Evolutionary conservation across 202 grass and related monocot species (phyloP).

Genomic region (Thinopyrum obtusiflorum): DNA sequence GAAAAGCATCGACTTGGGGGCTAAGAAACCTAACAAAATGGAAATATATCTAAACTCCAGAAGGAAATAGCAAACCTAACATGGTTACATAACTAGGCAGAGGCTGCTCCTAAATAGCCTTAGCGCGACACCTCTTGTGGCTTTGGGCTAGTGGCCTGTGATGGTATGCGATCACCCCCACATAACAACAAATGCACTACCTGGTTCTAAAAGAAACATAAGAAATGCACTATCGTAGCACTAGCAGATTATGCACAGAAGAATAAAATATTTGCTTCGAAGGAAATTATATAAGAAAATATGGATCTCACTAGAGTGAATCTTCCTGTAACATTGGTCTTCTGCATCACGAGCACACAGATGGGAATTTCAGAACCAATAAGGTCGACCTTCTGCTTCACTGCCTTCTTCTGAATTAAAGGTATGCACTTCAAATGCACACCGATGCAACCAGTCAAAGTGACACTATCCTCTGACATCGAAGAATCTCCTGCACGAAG

Average conservation of each 20-base stretch:
- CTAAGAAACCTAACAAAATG: background rate
- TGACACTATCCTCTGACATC: background rate
- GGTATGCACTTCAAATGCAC: background rate
- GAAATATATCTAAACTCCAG: background rate
- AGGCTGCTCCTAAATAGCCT: background rate
- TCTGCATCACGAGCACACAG: constrained; percentile 2
- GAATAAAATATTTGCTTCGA: background rate
- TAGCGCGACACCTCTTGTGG: background rate
- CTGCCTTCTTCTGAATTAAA: background rate
- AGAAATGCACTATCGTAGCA: background rate
- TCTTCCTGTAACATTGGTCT: constrained; percentile 12
- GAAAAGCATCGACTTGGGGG: background rate
- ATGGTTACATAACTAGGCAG: background rate
- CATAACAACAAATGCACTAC: background rate
- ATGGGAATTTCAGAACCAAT: constrained; percentile 24
- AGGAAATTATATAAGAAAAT: background rate
- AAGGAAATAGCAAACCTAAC: background rate
- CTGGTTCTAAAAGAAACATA: background rate
- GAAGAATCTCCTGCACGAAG: background rate
- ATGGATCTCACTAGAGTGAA: background rate
- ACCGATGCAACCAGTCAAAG: background rate
- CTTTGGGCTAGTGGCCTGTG: background rate
- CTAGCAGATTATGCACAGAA: background rate
- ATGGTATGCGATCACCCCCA: background rate
- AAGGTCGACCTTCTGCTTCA: background rate